Conservation (phyloP, 768 basidiomycete genomes). For the Termitomyces titanicus region DNA sequence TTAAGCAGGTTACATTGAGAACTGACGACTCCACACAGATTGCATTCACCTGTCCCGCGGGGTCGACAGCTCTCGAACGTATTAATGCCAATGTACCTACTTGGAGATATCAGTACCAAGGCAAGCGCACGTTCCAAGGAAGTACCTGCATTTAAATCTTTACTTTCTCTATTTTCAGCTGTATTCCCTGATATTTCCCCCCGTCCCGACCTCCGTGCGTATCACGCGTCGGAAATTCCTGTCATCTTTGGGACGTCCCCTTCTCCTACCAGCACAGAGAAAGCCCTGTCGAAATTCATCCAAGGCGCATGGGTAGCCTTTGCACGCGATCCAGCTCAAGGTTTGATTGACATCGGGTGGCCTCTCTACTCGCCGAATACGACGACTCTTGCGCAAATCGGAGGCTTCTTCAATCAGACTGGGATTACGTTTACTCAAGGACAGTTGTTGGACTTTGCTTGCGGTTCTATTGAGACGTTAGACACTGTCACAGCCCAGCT, state of each 20-base stretch:
- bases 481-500: not conserved
- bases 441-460: slow-evolving; percentile 8
- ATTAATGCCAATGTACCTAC: slow-evolving; percentile 7
- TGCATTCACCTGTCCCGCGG: slow-evolving; percentile 10
- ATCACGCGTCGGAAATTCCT: slow-evolving; percentile 34
- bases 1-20: not conserved
- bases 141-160: slow-evolving; percentile 23
- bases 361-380: slow-evolving; percentile 14
- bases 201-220: slow-evolving; percentile 29
- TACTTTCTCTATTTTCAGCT: slow-evolving; percentile 18
- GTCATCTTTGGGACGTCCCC: slow-evolving; percentile 31
- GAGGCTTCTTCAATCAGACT: slow-evolving; percentile 9
- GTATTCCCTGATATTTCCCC: slow-evolving; percentile 32
- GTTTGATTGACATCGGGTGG: slow-evolving; percentile 21
- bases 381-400: slow-evolving; percentile 8
- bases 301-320: slow-evolving; percentile 38
- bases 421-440: slow-evolving; percentile 1
- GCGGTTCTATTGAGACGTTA: slow-evolving; percentile 1
- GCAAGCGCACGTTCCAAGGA: slow-evolving; percentile 14
- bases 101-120: slow-evolving; percentile 16
- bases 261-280: slow-evolving; percentile 15
- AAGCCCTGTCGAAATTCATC: slow-evolving; percentile 29
- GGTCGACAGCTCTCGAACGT: slow-evolving; percentile 1
- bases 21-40: slow-evolving; percentile 1
- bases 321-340: slow-evolving; percentile 30